Conservation (phyloP, 1,139 yeast species). For the Saccharomyces hybrid region DNA sequence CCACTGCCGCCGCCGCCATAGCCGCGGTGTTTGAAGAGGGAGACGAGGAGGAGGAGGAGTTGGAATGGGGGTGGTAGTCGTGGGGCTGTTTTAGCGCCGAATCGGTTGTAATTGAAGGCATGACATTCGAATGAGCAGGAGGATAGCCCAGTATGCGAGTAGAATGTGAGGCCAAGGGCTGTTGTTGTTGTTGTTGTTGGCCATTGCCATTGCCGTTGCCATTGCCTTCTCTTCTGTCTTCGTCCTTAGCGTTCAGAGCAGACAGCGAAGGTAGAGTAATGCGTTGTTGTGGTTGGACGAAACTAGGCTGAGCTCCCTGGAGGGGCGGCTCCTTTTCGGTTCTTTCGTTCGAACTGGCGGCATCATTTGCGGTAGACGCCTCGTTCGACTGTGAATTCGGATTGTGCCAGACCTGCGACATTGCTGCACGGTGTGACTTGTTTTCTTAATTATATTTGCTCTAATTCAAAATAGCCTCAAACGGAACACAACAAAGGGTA, state of each 20-base stretch:
- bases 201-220: not conserved
- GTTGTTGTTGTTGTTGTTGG: not conserved
- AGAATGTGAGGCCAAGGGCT: not conserved
- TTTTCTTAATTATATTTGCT: not conserved
- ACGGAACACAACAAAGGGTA: not conserved
- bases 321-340: not conserved
- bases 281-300: not conserved
- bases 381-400: not conserved
- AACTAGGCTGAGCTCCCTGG: not conserved
- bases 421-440: not conserved
- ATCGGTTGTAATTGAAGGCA: not conserved
- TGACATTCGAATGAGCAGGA: not conserved
- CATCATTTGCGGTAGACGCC: not conserved
- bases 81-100: not conserved
- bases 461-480: not conserved
- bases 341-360: not conserved
- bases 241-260: slow-evolving; percentile 2
- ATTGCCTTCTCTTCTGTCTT: not conserved
- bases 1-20: not conserved
- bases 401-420: slow-evolving; percentile 4
- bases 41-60: not conserved
- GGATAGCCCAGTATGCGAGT: not conserved
- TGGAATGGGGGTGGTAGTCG: not conserved
- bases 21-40: not conserved
- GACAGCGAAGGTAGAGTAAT: slow-evolving; percentile 7